Evolutionary conservation across 164 flowering plant genomes (phyloP), one percentile per base, ranked within the genome.

Genomic region (Saururus chinensis): DNA sequence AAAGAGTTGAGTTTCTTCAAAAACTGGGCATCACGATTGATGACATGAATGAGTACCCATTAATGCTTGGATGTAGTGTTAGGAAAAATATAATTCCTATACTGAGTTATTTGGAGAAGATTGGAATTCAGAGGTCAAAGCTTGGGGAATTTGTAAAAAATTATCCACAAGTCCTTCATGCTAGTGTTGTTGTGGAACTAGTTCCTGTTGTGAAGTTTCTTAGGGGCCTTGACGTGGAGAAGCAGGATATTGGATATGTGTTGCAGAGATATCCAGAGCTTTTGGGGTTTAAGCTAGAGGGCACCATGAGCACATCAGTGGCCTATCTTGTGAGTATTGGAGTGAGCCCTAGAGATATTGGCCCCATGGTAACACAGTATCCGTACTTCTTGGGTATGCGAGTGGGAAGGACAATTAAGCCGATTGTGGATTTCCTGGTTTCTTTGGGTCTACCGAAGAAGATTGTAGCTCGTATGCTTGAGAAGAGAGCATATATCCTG

Each of bases 251-350:
- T 17, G 89, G 86, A 4, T 87, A 84, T 78, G 96, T 92, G 60
- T 63, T 92, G 76, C 77, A 72, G 82, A 92, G 84, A 77, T 92
- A 92, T 66, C 96, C 95, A 0, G 95, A 92, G 61, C 70, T 89
- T 56, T 71, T 92, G 8, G 96, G 98, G 73, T 92, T 85, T 74
- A 92, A 92, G 82, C 86, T 82, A 4, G 98, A 92, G 61, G 98
- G 98, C 17, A 92, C 98, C 7, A 92, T 92, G 98, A 92, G 98
- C 69, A 92, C 98, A 11, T 84, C 96, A 0, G 96, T 92, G 22
- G 96, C 92, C 20, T 92, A 89, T 75, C 76, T 92, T 59, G 92
- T 92, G 37, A 92, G 98, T 59, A 88, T 89, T 56, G 98, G 98
- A 24, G 96, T 89, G 58, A 73, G 66, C 60, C 96, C 96, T 0